phyloP scores from a whole-genome alignment of 2,329 filamentous ascomycete species.

The Penicillium freii region DNA sequence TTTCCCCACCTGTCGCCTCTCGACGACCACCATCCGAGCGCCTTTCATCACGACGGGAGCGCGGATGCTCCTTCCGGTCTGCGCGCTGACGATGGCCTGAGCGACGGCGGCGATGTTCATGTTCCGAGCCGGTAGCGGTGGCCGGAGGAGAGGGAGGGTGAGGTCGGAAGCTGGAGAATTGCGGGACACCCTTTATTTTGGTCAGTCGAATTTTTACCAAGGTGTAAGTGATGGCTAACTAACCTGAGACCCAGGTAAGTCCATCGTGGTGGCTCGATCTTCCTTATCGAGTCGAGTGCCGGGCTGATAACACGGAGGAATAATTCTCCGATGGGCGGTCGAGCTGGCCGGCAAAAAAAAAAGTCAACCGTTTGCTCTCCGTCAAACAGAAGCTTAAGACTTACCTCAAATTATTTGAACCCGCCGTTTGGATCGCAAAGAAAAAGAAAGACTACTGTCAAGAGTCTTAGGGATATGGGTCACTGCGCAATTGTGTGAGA shows the following conservation, averaged over 20 bases:
- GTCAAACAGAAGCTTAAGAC: constrained; percentile 1
- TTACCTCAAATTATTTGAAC: constrained; percentile 3
- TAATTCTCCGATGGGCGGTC: constrained; percentile 18
- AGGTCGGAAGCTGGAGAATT: constrained; percentile 72
- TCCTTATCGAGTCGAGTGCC: constrained; percentile 8
- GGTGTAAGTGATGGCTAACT: constrained; percentile 11
- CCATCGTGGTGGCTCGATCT: constrained; percentile 33
- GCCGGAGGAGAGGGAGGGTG: constrained; percentile 34
- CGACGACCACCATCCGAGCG: neutral
- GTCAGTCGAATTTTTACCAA: constrained; percentile 3
- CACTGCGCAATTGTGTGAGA: constrained; percentile 7
- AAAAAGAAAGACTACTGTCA: neutral
- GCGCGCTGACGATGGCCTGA: constrained; percentile 9
- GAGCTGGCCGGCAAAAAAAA: constrained; percentile 31
- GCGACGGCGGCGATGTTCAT: constrained; percentile 21
- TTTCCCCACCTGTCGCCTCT: neutral
- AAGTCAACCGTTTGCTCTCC: constrained; percentile 24
- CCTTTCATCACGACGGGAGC: neutral
- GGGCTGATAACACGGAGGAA: constrained; percentile 27
- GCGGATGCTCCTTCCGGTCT: neutral
- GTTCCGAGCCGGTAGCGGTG: constrained; percentile 20
- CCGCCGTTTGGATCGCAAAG: neutral
- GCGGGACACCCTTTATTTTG: constrained; percentile 54
- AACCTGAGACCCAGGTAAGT: constrained; percentile 37
- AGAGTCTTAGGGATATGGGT: constrained; percentile 1